These are phyloP conservation scores for Leccinum arenicola DNA, from an alignment of 768 basidiomycete genomes.

Conservation along the genomic window DNA sequence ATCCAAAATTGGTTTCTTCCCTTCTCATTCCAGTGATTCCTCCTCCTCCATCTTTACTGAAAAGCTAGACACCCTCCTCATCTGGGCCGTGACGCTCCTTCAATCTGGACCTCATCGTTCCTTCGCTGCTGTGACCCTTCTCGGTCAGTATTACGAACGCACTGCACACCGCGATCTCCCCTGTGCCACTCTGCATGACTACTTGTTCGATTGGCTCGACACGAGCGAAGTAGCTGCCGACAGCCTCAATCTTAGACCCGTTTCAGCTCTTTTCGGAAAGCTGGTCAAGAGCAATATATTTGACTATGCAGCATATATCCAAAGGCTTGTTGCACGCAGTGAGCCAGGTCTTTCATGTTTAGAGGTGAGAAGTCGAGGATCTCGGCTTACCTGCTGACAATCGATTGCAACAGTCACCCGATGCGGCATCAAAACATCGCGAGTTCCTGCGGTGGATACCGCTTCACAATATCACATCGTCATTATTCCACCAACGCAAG, in stretches of 20 bases:
- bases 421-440: slow-evolving; percentile 56
- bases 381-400: not conserved
- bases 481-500: slow-evolving; percentile 66
- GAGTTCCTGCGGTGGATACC: slow-evolving; percentile 73
- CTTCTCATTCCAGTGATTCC: slow-evolving; percentile 34
- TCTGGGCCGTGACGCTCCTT: slow-evolving; percentile 76
- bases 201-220: slow-evolving; percentile 82
- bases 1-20: slow-evolving; percentile 55
- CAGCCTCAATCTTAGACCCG: slow-evolving; percentile 49
- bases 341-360: slow-evolving; percentile 56
- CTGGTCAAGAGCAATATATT: slow-evolving; percentile 67
- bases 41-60: slow-evolving; percentile 48
- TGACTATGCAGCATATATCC: slow-evolving; percentile 72
- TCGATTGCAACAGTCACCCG: slow-evolving; percentile 2
- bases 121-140: slow-evolving; percentile 69
- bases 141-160: slow-evolving; percentile 59
- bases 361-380: slow-evolving; percentile 40
- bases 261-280: slow-evolving; percentile 69
- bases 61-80: slow-evolving; percentile 71
- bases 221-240: slow-evolving; percentile 60
- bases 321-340: slow-evolving; percentile 80
- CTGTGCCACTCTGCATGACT: slow-evolving; percentile 52
- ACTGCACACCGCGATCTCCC: slow-evolving; percentile 46
- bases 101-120: slow-evolving; percentile 84
- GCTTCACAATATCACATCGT: slow-evolving; percentile 53